Base-by-base conservation (phyloP, 2,329 filamentous ascomycete genomes). In the Pezizomycotina sp. region DNA sequence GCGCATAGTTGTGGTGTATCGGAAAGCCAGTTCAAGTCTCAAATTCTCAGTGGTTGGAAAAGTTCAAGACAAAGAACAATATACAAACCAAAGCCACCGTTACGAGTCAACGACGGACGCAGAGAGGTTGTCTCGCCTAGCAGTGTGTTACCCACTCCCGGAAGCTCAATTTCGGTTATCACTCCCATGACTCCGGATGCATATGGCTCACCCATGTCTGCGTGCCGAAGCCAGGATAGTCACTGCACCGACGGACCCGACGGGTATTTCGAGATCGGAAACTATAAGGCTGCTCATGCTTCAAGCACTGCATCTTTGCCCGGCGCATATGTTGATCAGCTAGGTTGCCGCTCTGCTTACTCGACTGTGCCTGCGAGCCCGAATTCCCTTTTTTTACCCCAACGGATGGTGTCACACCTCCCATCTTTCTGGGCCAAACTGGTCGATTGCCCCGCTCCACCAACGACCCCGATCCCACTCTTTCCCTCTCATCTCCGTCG, bases 11-110 rank as follows among this genome's bases (percentile, higher is more conserved):
- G 75, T 21, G 74, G 72, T 16, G 71, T 73, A 38, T 69, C 73
- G 3, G 81, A 92, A 35, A 72, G 67, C 45, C 71, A 80, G 31
- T 58, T 77, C 37, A 79, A 77, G 50, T n/a, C 69, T 69, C 31
- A 69, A 81, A 47, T 89, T 63, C 71, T 19, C 74, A 66, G 48
- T 93, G 86, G 84, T 66, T 95, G 21, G 82, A 92, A 53, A 91
- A 89, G 55, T 95, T 95, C 64, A 92, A 93, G 62, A 72, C 82
- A 54, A 92, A 86, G 60, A 77, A 92, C 55, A 73, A 68, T 46
- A 53, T 76, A 7, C 56, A 63, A 48, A 63, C 65, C 18, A 25
- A 13, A 15, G 12, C 19, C n/a, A 23, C 24, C 27, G 18, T 10
- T 10, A 14, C 18, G 15, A 10, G 4, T 10, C 21, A 23, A 26